Conservation (phyloP, 106 monocot genomes). For the Allium sativum region DNA sequence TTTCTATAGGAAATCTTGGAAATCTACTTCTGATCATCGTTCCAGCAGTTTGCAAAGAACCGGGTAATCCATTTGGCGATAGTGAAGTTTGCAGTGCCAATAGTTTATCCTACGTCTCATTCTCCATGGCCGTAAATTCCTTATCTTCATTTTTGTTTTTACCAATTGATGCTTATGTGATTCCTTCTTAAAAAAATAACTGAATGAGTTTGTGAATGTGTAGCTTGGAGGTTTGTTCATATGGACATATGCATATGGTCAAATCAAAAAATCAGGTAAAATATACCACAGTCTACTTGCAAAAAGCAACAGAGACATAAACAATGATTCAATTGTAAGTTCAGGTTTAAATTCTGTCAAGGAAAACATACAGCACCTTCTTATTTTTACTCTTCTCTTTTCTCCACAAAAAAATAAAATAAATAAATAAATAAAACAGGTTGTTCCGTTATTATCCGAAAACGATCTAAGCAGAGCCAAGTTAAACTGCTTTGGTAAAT, state of each 20-base stretch:
- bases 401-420: too few relatives aligned
- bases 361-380: too few relatives aligned
- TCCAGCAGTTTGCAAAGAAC: conserved; percentile 39
- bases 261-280: conserved; percentile 31
- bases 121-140: conserved; percentile 49
- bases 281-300: conserved; percentile 9
- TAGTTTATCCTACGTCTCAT: conserved; percentile 42
- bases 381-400: too few relatives aligned
- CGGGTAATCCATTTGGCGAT: conserved; percentile 33
- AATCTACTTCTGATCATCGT: conserved; percentile 43
- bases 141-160: neutral
- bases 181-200: too few relatives aligned
- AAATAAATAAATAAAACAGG: neutral
- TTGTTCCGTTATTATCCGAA: conserved; percentile 4
- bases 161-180: too few relatives aligned
- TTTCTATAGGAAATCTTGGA: conserved; percentile 38
- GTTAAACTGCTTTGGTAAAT: conserved; percentile 6
- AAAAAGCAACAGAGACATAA: neutral
- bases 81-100: conserved; percentile 16
- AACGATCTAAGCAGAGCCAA: neutral
- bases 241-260: conserved; percentile 52
- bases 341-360: too few relatives aligned
- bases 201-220: neutral
- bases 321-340: too few relatives aligned
- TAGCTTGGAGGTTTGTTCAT: conserved; percentile 62